Evolutionary conservation across 495 filamentous ascomycete species (phyloP), one percentile per base, ranked within the genome.

Genomic region (Lophium mytilinum): DNA sequence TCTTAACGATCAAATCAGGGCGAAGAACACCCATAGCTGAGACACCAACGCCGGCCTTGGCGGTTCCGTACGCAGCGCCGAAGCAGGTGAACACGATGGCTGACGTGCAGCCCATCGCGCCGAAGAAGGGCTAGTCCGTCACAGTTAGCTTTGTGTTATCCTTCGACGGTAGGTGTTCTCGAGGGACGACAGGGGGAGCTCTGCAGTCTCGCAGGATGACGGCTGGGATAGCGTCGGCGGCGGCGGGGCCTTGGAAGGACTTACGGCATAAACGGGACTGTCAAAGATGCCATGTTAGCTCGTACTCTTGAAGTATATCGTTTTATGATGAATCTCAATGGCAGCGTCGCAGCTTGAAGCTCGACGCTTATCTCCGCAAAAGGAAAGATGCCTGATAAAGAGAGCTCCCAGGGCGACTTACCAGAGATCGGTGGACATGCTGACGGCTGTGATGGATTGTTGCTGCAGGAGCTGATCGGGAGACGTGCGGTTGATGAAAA

Each of bases 11-110:
- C 76, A 99, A 78, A 73, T 99, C 93, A 69, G 93, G 93, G 71
- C 93, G 80, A 66, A 99, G 80, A 67, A 99, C 94, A 83, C 89
- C 93, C 88, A 96, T 96, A 65, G 89, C 86, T 69, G 89, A 89
- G 69, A 99, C 95, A 79, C 93, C 93, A 68, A 99, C 93, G 76
- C 94, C 93, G 65, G 94, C 90, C 83, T 99, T 99, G 66, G 93
- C 93, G 64, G 93, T 99, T 72, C 93, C 92, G 78, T 98, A 98
- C 68, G 92, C 90, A 66, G 92, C 92, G 68, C 92, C 92, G 66
- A 98, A 89, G 81, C 92, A 98, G 71, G 92, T 96, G 81, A 98
- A 98, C 67, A 96, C 89, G 72, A 98, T 96, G 72, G 93, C 88
- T 61, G 89, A 89, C 55, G 91, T 95, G 80, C 93, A 99, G 71